A percentile compares a stretch with the other conserved stretches of the same genome.
Evolutionary conservation across 2,329 filamentous ascomycete species (phyloP).

Genomic region (Colletotrichum godetiae): DNA sequence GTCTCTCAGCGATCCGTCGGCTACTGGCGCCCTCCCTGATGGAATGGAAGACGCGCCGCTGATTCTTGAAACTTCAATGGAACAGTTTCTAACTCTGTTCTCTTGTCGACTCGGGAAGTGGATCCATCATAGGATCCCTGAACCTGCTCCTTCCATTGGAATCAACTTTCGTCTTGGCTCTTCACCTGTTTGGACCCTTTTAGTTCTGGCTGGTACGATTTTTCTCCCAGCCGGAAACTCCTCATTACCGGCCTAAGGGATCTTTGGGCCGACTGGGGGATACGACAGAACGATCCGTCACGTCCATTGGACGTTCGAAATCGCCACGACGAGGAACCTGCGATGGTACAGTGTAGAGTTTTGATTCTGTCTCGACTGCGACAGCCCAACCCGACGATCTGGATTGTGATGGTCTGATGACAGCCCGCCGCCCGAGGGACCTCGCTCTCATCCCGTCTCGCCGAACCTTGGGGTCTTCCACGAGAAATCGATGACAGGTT

Average conservation of each 20-base stretch:
- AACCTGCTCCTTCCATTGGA: conserved; percentile 11
- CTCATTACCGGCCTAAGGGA: conserved; percentile 5
- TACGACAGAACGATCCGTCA: conserved; percentile 9
- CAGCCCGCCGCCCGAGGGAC: not conserved
- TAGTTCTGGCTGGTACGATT: conserved; percentile 24
- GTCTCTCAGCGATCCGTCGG: conserved; percentile 4
- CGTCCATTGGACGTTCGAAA: conserved; percentile 4
- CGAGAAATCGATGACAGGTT: conserved; percentile 1
- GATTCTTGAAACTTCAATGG: conserved; percentile 36
- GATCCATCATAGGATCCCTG: conserved; percentile 26
- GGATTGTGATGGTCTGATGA: conserved; percentile 24
- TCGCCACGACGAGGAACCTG: not conserved
- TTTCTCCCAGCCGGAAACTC: conserved; percentile 20
- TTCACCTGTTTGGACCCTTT: conserved; percentile 16
- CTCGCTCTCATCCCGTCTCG: conserved; percentile 20
- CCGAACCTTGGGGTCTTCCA: conserved; percentile 1
- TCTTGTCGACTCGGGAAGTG: conserved; percentile 26
- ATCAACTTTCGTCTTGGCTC: conserved; percentile 18
- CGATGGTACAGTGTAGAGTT: not conserved
- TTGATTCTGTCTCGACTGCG: conserved; percentile 14
- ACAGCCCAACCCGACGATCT: conserved; percentile 11
- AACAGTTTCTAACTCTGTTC: conserved; percentile 33
- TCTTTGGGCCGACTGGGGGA: not conserved
- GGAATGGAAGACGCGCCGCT: conserved; percentile 12
- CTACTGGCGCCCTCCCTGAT: conserved; percentile 1